These are phyloP conservation scores for Centaurea solstitialis DNA, from an alignment of 129 eudicot species.

Conservation along the genomic window DNA sequence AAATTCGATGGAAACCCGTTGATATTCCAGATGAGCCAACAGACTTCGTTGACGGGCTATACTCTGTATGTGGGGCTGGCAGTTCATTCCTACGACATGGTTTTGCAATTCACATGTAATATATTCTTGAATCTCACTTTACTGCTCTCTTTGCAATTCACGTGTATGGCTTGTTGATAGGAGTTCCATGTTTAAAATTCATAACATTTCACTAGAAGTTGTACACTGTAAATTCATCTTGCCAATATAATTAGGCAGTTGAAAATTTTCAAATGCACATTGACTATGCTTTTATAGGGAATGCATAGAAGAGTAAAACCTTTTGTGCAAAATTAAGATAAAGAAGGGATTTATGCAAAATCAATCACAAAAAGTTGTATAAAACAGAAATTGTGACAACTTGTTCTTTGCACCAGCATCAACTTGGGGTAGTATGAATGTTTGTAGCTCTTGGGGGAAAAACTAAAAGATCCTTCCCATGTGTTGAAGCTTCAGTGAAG, in stretches of 20 bases:
- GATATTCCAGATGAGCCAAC: constrained; percentile 61
- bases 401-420: not conserved
- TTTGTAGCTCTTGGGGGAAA: not conserved
- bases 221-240: not conserved
- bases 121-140: constrained; percentile 19
- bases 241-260: not conserved
- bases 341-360: not conserved
- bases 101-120: constrained; percentile 94
- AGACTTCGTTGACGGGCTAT: constrained; percentile 79
- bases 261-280: not conserved
- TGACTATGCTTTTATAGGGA: not conserved
- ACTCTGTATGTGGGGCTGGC: constrained; percentile 94
- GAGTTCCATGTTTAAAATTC: not conserved
- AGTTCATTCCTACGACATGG: constrained; percentile 96
- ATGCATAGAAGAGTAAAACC: not conserved
- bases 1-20: constrained; percentile 87
- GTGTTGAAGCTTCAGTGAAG: not conserved
- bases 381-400: not conserved
- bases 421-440: constrained; percentile 1
- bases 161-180: not conserved
- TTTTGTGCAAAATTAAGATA: not conserved
- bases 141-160: not conserved
- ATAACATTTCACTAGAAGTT: not conserved
- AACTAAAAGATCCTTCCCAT: not conserved
- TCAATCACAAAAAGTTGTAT: not conserved